Conservation (phyloP, 306 rosid species). For the Cucurbita moschata region DNA sequence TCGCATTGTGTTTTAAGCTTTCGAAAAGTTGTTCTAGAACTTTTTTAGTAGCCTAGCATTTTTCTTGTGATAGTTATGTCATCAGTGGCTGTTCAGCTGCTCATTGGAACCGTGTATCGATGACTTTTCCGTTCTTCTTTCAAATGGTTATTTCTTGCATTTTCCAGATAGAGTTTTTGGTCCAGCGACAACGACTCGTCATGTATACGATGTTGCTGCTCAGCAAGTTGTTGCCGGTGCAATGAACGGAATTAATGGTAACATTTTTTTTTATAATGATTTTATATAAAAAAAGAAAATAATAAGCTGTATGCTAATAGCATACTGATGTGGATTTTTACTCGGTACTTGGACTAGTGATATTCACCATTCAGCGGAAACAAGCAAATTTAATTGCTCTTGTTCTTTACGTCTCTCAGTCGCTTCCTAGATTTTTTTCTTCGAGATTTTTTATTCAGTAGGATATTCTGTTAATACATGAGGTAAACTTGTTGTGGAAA, state of each 20-base stretch:
- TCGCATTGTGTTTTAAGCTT: not conserved
- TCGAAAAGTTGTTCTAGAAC: not conserved
- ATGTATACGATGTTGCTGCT: slow-evolving; percentile 36
- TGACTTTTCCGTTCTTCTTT: not conserved
- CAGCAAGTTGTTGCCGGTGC: slow-evolving; percentile 31
- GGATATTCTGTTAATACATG: not conserved
- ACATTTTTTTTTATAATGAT: not conserved
- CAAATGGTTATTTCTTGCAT: not conserved
- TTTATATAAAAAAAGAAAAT: not conserved
- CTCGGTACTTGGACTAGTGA: not conserved
- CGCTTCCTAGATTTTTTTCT: not conserved
- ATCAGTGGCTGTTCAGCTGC: slow-evolving; percentile 2
- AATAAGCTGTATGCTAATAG: not conserved
- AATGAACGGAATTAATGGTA: slow-evolving; percentile 39
- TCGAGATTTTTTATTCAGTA: not conserved
- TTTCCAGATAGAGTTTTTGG: slow-evolving; percentile 36
- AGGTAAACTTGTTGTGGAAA: not conserved
- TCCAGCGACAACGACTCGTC: slow-evolving; percentile 42
- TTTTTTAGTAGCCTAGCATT: not conserved
- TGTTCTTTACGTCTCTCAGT: not conserved
- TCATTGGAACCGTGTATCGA: not conserved
- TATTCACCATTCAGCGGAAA: not conserved
- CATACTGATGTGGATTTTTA: not conserved
- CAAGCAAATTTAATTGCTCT: not conserved
- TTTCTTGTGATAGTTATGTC: not conserved